These are phyloP conservation scores for Xenosphaeropsis pyriputrescens DNA, from an alignment of 2,329 filamentous ascomycete species.

Conservation along the genomic window DNA sequence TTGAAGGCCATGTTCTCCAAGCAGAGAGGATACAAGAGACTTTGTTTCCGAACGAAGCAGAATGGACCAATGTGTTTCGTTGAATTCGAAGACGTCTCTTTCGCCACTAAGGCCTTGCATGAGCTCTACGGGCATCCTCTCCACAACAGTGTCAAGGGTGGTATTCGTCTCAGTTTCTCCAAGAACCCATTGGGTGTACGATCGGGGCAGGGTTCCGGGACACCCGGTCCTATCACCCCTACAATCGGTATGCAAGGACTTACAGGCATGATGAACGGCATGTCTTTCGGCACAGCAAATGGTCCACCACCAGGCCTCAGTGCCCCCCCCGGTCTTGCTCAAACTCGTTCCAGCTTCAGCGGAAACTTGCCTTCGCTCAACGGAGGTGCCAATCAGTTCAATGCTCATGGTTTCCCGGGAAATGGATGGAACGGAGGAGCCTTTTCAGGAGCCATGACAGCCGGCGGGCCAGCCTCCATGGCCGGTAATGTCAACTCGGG, in stretches of 20 bases:
- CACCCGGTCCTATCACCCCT: conserved; percentile 24
- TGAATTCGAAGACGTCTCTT: conserved; percentile 88
- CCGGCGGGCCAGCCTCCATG: conserved; percentile 14
- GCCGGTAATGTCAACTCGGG: conserved; percentile 13
- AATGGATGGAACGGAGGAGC: conserved; percentile 12
- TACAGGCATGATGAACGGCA: conserved; percentile 23
- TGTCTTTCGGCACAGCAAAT: conserved; percentile 25
- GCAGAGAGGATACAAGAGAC: conserved; percentile 85
- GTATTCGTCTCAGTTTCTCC: conserved; percentile 89
- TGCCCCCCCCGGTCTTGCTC: conserved; percentile 56
- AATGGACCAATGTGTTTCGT: conserved; percentile 99
- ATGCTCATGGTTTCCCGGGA: conserved; percentile 9
- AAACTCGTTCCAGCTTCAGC: conserved; percentile 13
- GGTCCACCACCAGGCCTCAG: conserved; percentile 69
- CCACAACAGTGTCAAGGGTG: conserved; percentile 86
- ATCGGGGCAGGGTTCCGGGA: conserved; percentile 42
- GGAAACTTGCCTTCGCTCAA: conserved; percentile 9
- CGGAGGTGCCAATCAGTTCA: conserved; percentile 8
- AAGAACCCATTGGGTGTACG: conserved; percentile 94
- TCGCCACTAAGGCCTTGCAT: conserved; percentile 79
- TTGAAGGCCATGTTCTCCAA: conserved; percentile 87
- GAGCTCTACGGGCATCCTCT: conserved; percentile 79
- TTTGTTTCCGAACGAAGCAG: conserved; percentile 88
- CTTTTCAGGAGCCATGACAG: conserved; percentile 15
- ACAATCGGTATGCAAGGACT: conserved; percentile 34